Evolutionary conservation across 306 rosid genomes (phyloP).

Genomic region (Herpetospermum pedunculosum): DNA sequence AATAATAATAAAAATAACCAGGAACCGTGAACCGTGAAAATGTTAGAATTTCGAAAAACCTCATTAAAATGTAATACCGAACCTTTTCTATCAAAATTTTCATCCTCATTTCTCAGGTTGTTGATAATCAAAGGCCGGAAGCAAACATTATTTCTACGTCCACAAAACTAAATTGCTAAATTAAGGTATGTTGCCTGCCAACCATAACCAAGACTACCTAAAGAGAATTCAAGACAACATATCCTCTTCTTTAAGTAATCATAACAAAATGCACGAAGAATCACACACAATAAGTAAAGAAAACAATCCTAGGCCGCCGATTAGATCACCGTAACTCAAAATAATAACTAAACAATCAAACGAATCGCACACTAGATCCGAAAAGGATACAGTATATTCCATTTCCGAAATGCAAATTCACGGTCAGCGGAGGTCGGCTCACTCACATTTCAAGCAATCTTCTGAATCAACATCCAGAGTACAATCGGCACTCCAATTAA

Average conservation of each 20-base stretch:
- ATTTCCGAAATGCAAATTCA: background rate
- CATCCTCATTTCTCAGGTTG: background rate
- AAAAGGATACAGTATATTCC: background rate
- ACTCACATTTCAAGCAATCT: slow-evolving; percentile 4
- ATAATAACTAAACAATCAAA: background rate
- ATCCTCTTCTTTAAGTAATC: background rate
- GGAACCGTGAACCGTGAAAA: background rate
- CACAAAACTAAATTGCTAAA: background rate
- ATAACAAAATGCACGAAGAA: background rate
- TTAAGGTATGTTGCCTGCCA: background rate
- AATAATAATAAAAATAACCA: too few species aligned
- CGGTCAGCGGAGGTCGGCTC: background rate
- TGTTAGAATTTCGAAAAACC: background rate
- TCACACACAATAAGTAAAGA: background rate
- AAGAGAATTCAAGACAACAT: background rate
- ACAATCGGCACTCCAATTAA: background rate
- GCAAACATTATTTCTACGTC: background rate
- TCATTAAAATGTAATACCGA: background rate
- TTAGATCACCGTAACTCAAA: background rate
- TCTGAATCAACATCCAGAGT: background rate
- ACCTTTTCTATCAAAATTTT: background rate
- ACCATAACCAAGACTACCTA: background rate
- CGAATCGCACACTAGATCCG: slow-evolving; percentile 3
- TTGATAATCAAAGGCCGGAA: background rate
- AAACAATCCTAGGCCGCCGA: background rate